Base-by-base conservation (phyloP, 2,329 filamentous ascomycete genomes). In the Xylariaceae sp. region DNA sequence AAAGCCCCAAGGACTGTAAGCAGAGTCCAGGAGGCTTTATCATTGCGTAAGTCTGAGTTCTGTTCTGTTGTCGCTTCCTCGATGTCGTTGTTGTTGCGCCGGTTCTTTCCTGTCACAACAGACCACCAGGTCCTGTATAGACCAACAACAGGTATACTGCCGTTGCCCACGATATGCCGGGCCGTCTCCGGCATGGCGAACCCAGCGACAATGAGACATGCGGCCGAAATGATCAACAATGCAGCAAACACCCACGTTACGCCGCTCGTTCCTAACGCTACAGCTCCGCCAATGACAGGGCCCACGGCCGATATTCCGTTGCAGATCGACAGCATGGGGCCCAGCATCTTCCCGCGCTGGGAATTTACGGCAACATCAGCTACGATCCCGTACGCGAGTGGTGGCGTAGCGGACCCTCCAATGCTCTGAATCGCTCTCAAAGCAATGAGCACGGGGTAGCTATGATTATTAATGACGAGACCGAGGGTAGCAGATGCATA, bases 341-440 rank as follows among this genome's bases (percentile, higher is more conserved):
- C 42, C 3, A 44, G 42, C 42, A 44, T 44, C 3, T 12, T 11
- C 3, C 42, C 42, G 2, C 42, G 22, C 35, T 44, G 33, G 2
- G 42, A 27, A 0, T 21, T 19, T 7, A 39, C 35, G 5, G 35
- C 42, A 3, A 44, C 35, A 22, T 44, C 42, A 7, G 42, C 34
- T 22, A 40, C 42, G 19, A 44, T 44, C 8, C 42, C 42, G 19
- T 44, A 45, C 1, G 61, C 62, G 5, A 73, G 53, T 1, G 68
- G 66, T 5, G 72, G 62, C 0, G 67, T 71, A 0, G 65, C 67
- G 36, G 64, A 67, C 39, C 62, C 66, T 1, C 71, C 67, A 12
- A 66, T 62, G 40, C 70, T 72, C 51, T 75, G 72, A 3, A 75
- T 46, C 22, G 66, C 67, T 8, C 69, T 60, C 4, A 73, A 57